These are phyloP conservation scores for Coniochaeta sp. DNA, from an alignment of 2,329 filamentous ascomycete species.

Conservation along the genomic window DNA sequence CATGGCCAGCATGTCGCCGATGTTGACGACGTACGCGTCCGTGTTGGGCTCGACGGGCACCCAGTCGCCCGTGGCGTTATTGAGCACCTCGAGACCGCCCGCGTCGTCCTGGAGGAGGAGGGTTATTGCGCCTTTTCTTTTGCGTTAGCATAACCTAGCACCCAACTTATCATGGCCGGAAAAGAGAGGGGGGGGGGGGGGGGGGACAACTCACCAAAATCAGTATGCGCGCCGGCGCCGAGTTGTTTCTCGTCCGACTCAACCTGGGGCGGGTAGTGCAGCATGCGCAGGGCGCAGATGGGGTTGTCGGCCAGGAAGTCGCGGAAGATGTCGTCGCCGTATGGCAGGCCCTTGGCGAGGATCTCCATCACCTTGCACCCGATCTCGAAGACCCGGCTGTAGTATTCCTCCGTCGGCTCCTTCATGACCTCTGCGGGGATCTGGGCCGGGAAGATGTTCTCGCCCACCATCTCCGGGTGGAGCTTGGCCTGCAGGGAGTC, in stretches of 20 bases:
- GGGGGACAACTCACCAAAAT: constrained; percentile 48
- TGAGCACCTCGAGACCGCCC: constrained; percentile 44
- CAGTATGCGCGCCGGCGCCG: constrained; percentile 42
- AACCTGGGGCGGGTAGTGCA: constrained; percentile 41
- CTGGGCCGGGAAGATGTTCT: constrained; percentile 27
- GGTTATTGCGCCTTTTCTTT: constrained; percentile 34
- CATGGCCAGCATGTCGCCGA: constrained; percentile 39
- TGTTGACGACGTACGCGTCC: constrained; percentile 43
- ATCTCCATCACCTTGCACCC: constrained; percentile 32
- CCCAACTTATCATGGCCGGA: background rate
- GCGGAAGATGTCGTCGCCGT: constrained; percentile 32
- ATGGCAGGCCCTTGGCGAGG: constrained; percentile 32
- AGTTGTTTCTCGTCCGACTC: constrained; percentile 21
- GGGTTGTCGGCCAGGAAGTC: constrained; percentile 33
- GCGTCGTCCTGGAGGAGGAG: constrained; percentile 44
- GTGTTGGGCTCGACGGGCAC: constrained; percentile 33
- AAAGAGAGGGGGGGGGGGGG: constrained; percentile 28
- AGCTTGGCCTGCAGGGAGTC: constrained; percentile 18
- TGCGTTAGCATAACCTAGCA: too few species aligned
- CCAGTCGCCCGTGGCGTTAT: constrained; percentile 35
- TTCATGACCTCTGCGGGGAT: constrained; percentile 24
- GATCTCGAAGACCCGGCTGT: constrained; percentile 29
- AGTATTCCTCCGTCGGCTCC: constrained; percentile 31
- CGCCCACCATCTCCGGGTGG: constrained; percentile 33
- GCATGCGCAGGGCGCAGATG: constrained; percentile 34